Conservation (phyloP, 345 rosid species). For the Arabis hirsuta region DNA sequence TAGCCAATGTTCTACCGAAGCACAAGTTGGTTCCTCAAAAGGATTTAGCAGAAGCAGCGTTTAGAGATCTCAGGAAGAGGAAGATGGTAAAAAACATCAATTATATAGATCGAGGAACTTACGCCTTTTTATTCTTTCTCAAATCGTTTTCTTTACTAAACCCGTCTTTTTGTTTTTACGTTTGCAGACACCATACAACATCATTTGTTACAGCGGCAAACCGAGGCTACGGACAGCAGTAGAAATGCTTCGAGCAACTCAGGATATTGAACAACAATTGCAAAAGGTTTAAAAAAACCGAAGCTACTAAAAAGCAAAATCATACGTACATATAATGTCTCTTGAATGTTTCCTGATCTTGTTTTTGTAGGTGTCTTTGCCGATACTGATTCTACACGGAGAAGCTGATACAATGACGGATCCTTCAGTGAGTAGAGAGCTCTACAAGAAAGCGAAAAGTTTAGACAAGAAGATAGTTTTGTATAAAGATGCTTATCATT, state of each 20-base stretch:
- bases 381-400: constrained; percentile 83
- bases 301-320: neutral
- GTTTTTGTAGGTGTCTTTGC: constrained; percentile 68
- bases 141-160: neutral
- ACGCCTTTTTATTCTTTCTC: neutral
- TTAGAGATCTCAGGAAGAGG: constrained; percentile 68
- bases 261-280: constrained; percentile 70
- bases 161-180: neutral
- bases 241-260: constrained; percentile 75
- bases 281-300: constrained; percentile 49
- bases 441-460: constrained; percentile 78
- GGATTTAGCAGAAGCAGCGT: constrained; percentile 82
- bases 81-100: constrained; percentile 49
- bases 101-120: neutral
- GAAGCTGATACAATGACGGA: constrained; percentile 84
- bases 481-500: constrained; percentile 69
- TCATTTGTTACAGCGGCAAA: constrained; percentile 75
- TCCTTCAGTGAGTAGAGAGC: constrained; percentile 84
- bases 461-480: constrained; percentile 73
- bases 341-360: neutral
- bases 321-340: neutral
- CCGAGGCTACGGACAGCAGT: constrained; percentile 80
- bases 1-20: constrained; percentile 77
- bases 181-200: constrained; percentile 71
- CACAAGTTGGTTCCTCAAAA: constrained; percentile 86